Conservation (phyloP, 1,284 basidiomycete genomes). For the Psilocybe mexicana region DNA sequence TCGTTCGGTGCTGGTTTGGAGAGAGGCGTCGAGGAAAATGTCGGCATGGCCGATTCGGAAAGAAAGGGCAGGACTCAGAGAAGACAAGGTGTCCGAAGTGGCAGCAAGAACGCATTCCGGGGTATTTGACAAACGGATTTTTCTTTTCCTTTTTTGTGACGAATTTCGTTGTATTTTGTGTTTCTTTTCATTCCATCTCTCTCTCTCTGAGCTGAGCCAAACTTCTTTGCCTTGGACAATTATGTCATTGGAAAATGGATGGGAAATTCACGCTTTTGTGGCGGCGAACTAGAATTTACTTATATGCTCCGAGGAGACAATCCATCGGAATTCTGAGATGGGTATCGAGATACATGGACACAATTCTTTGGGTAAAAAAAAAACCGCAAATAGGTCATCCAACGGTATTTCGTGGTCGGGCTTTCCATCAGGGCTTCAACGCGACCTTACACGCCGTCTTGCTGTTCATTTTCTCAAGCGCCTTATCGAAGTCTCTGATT, state of each 20-base stretch:
- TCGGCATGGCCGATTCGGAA: slow-evolving; percentile 55
- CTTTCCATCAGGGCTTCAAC: slow-evolving; percentile 42
- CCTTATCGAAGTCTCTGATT: slow-evolving; percentile 77
- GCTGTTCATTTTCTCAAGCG: slow-evolving; percentile 83
- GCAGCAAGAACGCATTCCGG: slow-evolving; percentile 81
- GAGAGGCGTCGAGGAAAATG: slow-evolving; percentile 60
- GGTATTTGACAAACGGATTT: slow-evolving; percentile 16
- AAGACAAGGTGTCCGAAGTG: slow-evolving; percentile 76
- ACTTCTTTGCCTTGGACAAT: not conserved
- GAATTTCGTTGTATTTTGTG: not conserved
- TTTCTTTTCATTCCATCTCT: not conserved
- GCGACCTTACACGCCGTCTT: slow-evolving; percentile 69
- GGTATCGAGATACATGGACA: not conserved
- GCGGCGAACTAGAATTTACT: not conserved
- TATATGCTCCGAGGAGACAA: slow-evolving; percentile 1
- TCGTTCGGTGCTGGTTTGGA: slow-evolving; percentile 86
- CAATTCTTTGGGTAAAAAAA: not conserved
- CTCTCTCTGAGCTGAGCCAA: not conserved
- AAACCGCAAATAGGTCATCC: not conserved
- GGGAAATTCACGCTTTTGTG: slow-evolving; percentile 2
- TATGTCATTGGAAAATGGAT: not conserved
- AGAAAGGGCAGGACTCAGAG: slow-evolving; percentile 70
- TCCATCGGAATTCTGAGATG: slow-evolving; percentile 2
- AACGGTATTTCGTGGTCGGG: not conserved
- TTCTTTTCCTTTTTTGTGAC: not conserved